Percentiles rank a stretch among this genome's conserved stretches.
Conservation (phyloP, 176 grass and related monocot genomes). For the Stipa capillata region DNA sequence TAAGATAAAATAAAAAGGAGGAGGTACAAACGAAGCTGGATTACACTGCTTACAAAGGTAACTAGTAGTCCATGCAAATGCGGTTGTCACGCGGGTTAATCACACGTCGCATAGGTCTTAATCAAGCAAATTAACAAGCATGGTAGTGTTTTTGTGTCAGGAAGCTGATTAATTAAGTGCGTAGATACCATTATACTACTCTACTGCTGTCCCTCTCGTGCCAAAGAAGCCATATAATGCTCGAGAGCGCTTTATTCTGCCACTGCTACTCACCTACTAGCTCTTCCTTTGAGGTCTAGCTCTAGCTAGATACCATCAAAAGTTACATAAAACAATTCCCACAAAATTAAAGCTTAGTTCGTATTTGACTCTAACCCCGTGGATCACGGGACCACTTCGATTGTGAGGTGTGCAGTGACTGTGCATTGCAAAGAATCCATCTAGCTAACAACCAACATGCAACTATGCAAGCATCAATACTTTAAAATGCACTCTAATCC, state of each 20-base stretch:
- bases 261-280: background rate
- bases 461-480: background rate
- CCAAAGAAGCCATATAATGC: background rate
- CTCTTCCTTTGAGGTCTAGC: background rate
- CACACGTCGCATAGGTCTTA: constrained; percentile 6
- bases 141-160: too few relatives aligned
- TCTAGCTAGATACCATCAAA: background rate
- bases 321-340: background rate
- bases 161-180: background rate
- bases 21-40: background rate
- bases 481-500: too few relatives aligned
- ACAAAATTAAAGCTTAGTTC: background rate
- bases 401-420: background rate
- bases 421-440: background rate
- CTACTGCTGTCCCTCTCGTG: background rate
- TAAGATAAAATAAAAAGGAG: background rate
- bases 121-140: background rate
- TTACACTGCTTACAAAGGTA: background rate
- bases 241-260: background rate
- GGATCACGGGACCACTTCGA: background rate
- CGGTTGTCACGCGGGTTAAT: background rate
- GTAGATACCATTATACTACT: background rate
- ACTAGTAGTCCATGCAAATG: background rate
- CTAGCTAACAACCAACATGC: background rate
- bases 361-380: background rate